These are phyloP conservation scores for Nicotiana sylvestris DNA, from an alignment of 257 asterid species.

Conservation along the genomic window DNA sequence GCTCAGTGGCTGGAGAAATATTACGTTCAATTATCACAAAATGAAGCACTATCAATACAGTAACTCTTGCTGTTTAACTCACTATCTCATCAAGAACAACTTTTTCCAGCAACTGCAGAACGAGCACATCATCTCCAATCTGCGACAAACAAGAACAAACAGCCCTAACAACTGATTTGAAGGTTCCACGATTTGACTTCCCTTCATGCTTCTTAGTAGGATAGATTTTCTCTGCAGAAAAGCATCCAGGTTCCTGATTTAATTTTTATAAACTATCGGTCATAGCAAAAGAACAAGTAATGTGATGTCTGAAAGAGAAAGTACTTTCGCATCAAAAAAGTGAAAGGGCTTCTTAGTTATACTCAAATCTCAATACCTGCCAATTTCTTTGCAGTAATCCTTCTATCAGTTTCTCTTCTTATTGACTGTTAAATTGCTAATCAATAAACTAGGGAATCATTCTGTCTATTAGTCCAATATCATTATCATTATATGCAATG, in stretches of 20 bases:
- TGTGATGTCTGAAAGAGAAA: background rate
- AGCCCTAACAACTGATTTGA: conserved; percentile 39
- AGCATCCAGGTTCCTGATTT: conserved; percentile 6
- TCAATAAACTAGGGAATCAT: background rate
- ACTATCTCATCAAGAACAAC: conserved; percentile 62
- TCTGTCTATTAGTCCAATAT: background rate
- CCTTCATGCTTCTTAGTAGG: conserved; percentile 27
- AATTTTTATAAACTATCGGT: background rate
- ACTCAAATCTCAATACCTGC: conserved; percentile 9
- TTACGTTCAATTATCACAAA: background rate
- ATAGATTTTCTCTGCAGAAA: conserved; percentile 42
- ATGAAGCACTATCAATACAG: background rate
- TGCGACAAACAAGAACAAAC: conserved; percentile 55
- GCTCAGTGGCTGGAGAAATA: background rate
- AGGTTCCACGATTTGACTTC: conserved; percentile 49
- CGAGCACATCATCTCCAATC: conserved; percentile 64
- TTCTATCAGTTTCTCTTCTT: background rate
- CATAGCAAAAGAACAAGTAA: background rate
- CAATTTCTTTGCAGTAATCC: background rate
- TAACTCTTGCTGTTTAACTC: conserved; percentile 23
- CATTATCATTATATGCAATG: background rate
- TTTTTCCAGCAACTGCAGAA: conserved; percentile 73
- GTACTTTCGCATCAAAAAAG: background rate
- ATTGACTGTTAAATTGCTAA: background rate
- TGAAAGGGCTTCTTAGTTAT: background rate